These are phyloP conservation scores for Tephrocybe rancida DNA, from an alignment of 768 basidiomycete genomes.

Conservation along the genomic window DNA sequence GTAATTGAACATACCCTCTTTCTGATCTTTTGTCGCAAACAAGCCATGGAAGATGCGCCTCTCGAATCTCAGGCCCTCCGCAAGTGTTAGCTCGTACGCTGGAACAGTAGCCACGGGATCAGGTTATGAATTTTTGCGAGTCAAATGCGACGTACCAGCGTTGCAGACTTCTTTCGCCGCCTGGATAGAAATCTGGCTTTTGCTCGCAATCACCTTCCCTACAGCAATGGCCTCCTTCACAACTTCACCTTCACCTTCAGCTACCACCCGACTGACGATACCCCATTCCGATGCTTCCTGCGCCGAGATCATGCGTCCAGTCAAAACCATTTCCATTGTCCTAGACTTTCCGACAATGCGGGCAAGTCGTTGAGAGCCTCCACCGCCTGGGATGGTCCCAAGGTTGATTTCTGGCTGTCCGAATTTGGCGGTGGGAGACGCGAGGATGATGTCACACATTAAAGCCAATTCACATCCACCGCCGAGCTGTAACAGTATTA, in stretches of 20 bases:
- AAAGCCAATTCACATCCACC: slow-evolving; percentile 97
- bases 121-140: background rate
- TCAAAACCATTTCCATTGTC: slow-evolving; percentile 93
- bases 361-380: slow-evolving; percentile 90
- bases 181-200: slow-evolving; percentile 80
- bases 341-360: slow-evolving; percentile 88
- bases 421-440: slow-evolving; percentile 87
- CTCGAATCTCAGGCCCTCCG: slow-evolving; percentile 87
- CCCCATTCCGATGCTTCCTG: slow-evolving; percentile 88
- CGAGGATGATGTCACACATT: slow-evolving; percentile 95
- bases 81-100: slow-evolving; percentile 82
- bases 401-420: slow-evolving; percentile 97
- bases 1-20: slow-evolving; percentile 69
- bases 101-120: slow-evolving; percentile 7
- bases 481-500: slow-evolving; percentile 65
- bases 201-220: slow-evolving; percentile 77
- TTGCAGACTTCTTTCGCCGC: slow-evolving; percentile 95
- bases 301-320: slow-evolving; percentile 81
- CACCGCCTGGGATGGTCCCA: slow-evolving; percentile 93
- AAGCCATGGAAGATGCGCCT: slow-evolving; percentile 87
- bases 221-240: slow-evolving; percentile 86
- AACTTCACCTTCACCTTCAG: slow-evolving; percentile 74
- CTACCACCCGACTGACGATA: slow-evolving; percentile 80
- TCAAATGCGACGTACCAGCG: slow-evolving; percentile 51
- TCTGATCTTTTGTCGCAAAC: slow-evolving; percentile 94